Base-by-base conservation (phyloP, 768 basidiomycete genomes). In the Cubamyces lactineus region DNA sequence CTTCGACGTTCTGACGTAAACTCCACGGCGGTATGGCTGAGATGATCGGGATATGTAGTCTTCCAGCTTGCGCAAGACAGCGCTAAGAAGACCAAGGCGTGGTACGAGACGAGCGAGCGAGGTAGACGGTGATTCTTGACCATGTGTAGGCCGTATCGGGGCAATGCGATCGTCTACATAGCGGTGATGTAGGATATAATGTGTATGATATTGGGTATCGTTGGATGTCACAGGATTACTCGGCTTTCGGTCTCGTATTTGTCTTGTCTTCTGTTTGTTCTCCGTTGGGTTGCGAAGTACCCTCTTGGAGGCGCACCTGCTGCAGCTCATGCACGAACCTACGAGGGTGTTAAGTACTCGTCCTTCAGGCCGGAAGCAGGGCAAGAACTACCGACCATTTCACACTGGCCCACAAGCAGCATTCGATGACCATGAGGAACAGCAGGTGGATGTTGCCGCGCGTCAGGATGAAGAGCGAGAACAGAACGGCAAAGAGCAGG, bases 61-160 rank as follows among this genome's bases (percentile, higher is more conserved):
- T 97, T 96, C 73, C 77, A 84, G 12, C 76, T 93, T 64, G 94
- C 92, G 16, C 93, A 96, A 70, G 91, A 93, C 59, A 92, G 89
- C 62, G 83, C 86, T 47, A 87, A 84, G 70, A 77, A 80, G 64
- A 89, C 87, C 66, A 95, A 93, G 74, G 75, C 75, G 55, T 97
- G 95, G 95, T 89, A 93, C 74, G 93, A 95, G 68, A 84, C 84
- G 57, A 85, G 79, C 67, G 86, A 88, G 58, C 83, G 79, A 53
- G 73, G 76, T 17, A 79, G 80, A 63, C 77, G 82, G 64, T 87
- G 67, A 65, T 26, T 19, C 15, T n/a, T n/a, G n/a, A n/a, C n/a
- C n/a, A 13, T 19, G 16, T 49, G 43, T 24, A 5, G 3, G 15
- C 9, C 26, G 24, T 49, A 5, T 6, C 45, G 26, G 11, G 5